These are phyloP conservation scores for Naganishia liquefaciens DNA, from an alignment of 1,284 basidiomycete genomes.

Conservation along the genomic window DNA sequence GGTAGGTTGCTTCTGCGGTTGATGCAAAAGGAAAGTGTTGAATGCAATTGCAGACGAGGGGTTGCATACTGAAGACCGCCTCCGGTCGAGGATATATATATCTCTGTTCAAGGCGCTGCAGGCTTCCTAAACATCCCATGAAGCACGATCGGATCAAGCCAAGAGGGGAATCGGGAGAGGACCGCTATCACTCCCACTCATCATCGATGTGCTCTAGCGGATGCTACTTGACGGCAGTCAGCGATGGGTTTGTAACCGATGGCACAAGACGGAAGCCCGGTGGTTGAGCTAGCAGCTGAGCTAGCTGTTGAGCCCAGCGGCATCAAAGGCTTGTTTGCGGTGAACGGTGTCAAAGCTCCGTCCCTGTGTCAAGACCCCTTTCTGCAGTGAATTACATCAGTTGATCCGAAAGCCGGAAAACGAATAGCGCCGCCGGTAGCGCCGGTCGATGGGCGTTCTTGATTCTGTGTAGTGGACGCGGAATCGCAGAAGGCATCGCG, in stretches of 20 bases:
- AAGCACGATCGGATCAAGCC: conserved; percentile 9
- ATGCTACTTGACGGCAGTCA: conserved; percentile 2
- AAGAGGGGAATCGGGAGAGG: conserved; percentile 12
- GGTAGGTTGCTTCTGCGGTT: conserved; percentile 19
- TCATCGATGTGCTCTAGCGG: conserved; percentile 16
- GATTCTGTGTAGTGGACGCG: background rate
- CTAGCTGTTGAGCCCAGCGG: background rate
- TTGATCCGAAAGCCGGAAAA: conserved; percentile 13
- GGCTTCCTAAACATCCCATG: conserved; percentile 5
- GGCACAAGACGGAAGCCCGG: conserved; percentile 6
- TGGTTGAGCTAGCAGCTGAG: no score
- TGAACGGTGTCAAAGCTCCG: background rate
- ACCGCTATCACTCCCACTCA: background rate
- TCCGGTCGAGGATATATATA: conserved; percentile 10
- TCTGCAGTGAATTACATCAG: background rate
- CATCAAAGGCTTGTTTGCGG: conserved; percentile 14
- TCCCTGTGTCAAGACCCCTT: background rate
- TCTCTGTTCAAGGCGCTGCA: background rate
- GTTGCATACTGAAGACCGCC: background rate
- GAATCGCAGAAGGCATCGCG: no score
- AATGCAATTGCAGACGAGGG: background rate
- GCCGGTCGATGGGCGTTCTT: background rate
- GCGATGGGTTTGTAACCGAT: conserved; percentile 4
- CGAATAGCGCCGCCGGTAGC: conserved; percentile 11
- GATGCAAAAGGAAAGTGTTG: conserved; percentile 31